These are phyloP conservation scores for Orbilia blumenaviensis DNA, from an alignment of 2,329 filamentous ascomycete species.

Conservation along the genomic window DNA sequence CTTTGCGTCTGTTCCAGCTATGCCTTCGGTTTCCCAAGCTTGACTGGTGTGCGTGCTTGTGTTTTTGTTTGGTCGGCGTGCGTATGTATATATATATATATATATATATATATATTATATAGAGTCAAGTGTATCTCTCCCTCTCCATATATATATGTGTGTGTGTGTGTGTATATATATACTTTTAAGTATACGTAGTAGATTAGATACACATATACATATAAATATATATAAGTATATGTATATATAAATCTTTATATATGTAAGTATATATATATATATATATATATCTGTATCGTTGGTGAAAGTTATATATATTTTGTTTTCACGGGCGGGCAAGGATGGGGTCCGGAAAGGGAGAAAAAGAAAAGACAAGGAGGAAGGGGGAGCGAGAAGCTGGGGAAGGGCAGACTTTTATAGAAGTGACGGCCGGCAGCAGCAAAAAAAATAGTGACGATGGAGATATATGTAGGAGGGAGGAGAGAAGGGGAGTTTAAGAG, in stretches of 20 bases:
- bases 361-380: constrained; percentile 29
- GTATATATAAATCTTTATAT: not conserved
- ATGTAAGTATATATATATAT: not conserved
- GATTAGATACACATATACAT: no score
- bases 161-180: no score
- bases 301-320: not conserved
- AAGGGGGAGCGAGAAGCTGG: constrained; percentile 13
- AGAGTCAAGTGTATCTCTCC: no score
- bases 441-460: not conserved
- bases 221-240: not conserved
- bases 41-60: no score
- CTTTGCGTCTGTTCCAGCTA: not conserved
- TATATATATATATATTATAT: no score
- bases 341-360: not conserved
- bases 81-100: no score
- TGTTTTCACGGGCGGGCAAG: constrained; percentile 18
- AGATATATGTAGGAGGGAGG: not conserved
- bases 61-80: no score
- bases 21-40: not conserved
- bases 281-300: not conserved
- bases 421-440: not conserved
- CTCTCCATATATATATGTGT: no score
- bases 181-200: no score
- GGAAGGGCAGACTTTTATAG: constrained; percentile 19
- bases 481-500: constrained; percentile 7